Percentiles rank a stretch among this genome's conserved stretches.
These are phyloP conservation scores for Paramecium sexaurelia DNA, from an alignment of 73 alveolate genomes.

Conservation along the genomic window DNA sequence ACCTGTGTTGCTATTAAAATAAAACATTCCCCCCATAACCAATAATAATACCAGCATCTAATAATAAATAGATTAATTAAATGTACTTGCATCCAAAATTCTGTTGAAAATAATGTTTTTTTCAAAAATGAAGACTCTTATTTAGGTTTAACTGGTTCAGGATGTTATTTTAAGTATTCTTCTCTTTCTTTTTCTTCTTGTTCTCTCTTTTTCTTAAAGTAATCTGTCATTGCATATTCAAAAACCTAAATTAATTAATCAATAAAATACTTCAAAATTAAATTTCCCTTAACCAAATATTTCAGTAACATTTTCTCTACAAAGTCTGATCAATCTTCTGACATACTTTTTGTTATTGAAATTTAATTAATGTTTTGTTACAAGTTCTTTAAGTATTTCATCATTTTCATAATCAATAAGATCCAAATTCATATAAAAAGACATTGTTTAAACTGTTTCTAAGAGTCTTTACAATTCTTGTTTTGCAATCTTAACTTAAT, in stretches of 20 bases:
- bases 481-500: slow-evolving; percentile 64
- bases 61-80: background rate
- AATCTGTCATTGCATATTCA: slow-evolving; percentile 67
- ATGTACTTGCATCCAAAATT: slow-evolving; percentile 60
- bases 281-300: slow-evolving; percentile 65
- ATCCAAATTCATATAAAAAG: slow-evolving; percentile 53
- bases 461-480: slow-evolving; percentile 55
- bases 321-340: slow-evolving; percentile 55
- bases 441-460: slow-evolving; percentile 59
- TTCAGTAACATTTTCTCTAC: slow-evolving; percentile 65
- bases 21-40: slow-evolving; percentile 58
- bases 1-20: slow-evolving; percentile 37
- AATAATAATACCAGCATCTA: slow-evolving; percentile 18
- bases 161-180: slow-evolving; percentile 37
- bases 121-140: background rate
- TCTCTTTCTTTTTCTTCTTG: slow-evolving; percentile 66
- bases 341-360: slow-evolving; percentile 34
- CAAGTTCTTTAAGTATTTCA: slow-evolving; percentile 12
- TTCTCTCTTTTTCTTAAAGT: slow-evolving; percentile 68
- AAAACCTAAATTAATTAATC: slow-evolving; percentile 24
- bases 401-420: slow-evolving; percentile 58
- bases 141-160: slow-evolving; percentile 50
- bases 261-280: slow-evolving; percentile 50
- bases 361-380: background rate
- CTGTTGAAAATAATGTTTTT: slow-evolving; percentile 47